Evolutionary conservation across 176 grass and related monocot species (phyloP), one percentile per base, ranked within the genome.

Genomic region (Thalia dealbata): DNA sequence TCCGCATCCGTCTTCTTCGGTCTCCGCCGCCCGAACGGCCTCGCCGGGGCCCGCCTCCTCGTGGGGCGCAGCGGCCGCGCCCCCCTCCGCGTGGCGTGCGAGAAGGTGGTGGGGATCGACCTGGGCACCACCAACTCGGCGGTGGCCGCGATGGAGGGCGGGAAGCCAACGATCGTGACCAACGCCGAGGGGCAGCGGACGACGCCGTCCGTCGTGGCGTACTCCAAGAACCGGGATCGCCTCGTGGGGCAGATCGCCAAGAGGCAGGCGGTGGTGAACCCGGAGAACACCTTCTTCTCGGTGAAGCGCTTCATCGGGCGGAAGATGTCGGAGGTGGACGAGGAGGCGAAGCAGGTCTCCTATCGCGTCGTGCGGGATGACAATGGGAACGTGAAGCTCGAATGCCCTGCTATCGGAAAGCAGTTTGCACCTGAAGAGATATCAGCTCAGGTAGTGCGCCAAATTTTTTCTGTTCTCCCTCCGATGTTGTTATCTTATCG

Each of bases 71-170:
- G 54, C 16, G 2, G 54, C 54, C 54, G 8, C 54, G 54, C 54
- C 54, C 18, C 18, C 22, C 63, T 66, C 13, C 8, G 63, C 12
- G 63, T 66, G 3, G 63, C 28, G 63, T 38, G 63, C 63, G 63
- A 66, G 63, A 66, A 66, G 63, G 63, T 66, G 28, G 63, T 66
- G 9, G 63, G 63, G 14, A 66, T 66, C 63, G 63, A 66, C 28
- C 63, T 66, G 28, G 63, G 63, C 3, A 66, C 63, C 28, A 66
- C 24, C 24, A 32, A 66, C 28, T 66, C 26, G 15, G 63, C 63
- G 0, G 63, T 66, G 63, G 63, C 63, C 3, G 63, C 28, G 28
- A 66, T 66, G 63, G 63, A 66, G 30, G 63, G 63, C 62, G 25
- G 63, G 27, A 66, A 66, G 63, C 63, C 63, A 28, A 66, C 63